Evolutionary conservation across 768 basidiomycete genomes (phyloP), one percentile per base, ranked within the genome.

Genomic region (Pleurotus tuber-regium): DNA sequence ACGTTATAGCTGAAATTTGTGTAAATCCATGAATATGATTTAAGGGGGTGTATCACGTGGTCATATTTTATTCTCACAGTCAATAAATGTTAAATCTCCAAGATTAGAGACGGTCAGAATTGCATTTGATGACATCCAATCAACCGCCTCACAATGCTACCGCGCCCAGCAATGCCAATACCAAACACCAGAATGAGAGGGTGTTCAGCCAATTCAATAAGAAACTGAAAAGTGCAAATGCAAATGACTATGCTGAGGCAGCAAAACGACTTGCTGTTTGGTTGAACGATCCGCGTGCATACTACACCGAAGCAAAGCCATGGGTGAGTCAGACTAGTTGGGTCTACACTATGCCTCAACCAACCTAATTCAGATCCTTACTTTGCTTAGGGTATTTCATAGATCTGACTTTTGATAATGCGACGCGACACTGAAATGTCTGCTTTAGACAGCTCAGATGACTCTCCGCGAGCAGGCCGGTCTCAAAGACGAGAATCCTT

Each of bases 1-100:
- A 84, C 54, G 73, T 85, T 5, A 67, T 92, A 38, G 81, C 76
- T 8, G 90, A 92, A 65, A 65, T 88, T 26, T 88, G 85, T 86
- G 80, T 89, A 33, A 23, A 39, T 21, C 19, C 47, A 24, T 53
- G 31, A 47, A 29, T 16, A n/a, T n/a, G n/a, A n/a, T n/a, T n/a
- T n/a, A n/a, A n/a, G n/a, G n/a, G n/a, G n/a, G n/a, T n/a, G n/a
- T n/a, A n/a, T n/a, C n/a, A n/a, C n/a, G n/a, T n/a, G n/a, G n/a
- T n/a, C n/a, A n/a, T n/a, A n/a, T n/a, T n/a, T n/a, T n/a, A n/a
- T n/a, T n/a, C n/a, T n/a, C n/a, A n/a, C n/a, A n/a, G n/a, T n/a
- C n/a, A n/a, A n/a, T n/a, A n/a, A n/a, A n/a, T n/a, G n/a, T n/a
- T n/a, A n/a, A n/a, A n/a, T n/a, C n/a, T n/a, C n/a, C n/a, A n/a